These are phyloP conservation scores for Aureobasidium melanogenum DNA, from an alignment of 2,329 filamentous ascomycete genomes.

Conservation along the genomic window DNA sequence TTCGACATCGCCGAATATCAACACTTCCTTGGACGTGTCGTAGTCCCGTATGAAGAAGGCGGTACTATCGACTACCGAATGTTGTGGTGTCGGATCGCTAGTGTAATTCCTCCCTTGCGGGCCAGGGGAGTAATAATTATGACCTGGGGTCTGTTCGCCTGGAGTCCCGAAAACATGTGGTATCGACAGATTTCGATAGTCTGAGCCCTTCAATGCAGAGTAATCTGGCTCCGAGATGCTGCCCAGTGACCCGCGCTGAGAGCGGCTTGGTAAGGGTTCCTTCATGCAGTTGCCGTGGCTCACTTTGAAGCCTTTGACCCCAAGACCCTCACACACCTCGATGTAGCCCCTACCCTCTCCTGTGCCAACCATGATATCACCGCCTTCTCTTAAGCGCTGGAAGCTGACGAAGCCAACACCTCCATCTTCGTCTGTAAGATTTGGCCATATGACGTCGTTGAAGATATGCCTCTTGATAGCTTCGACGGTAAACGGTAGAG, in stretches of 20 bases:
- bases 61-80: constrained; percentile 75
- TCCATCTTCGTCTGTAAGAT: constrained; percentile 90
- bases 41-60: constrained; percentile 74
- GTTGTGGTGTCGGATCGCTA: constrained; percentile 16
- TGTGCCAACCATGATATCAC: constrained; percentile 73
- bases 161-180: background rate
- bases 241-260: constrained; percentile 35
- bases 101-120: constrained; percentile 1
- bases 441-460: constrained; percentile 97
- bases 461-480: constrained; percentile 93
- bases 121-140: background rate
- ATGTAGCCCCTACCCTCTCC: constrained; percentile 76
- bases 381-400: constrained; percentile 77
- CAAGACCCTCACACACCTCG: constrained; percentile 78
- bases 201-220: background rate
- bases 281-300: constrained; percentile 87
- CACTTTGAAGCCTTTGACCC: constrained; percentile 78
- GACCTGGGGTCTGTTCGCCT: constrained; percentile 2
- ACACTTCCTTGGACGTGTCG: constrained; percentile 60
- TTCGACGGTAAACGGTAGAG: constrained; percentile 77
- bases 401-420: constrained; percentile 90
- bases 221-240: constrained; percentile 27
- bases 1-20: constrained; percentile 94
- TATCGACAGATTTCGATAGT: background rate
- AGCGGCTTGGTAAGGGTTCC: constrained; percentile 20